Evolutionary conservation across 495 filamentous ascomycete genomes (phyloP).

Genomic region (Tuber indicum): DNA sequence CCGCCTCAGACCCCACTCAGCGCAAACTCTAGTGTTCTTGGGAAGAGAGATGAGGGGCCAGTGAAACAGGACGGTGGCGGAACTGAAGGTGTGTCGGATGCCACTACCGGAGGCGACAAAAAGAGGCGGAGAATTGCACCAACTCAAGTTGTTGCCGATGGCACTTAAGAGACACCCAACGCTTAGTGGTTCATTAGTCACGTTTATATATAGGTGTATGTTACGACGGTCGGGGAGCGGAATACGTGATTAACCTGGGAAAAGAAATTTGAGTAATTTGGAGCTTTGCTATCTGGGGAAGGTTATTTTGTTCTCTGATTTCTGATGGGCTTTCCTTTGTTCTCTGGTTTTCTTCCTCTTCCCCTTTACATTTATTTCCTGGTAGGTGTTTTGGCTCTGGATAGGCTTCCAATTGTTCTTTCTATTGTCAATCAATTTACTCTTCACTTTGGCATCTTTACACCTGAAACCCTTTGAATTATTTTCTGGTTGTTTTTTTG

Average conservation of each 20-base stretch:
- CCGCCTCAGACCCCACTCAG: slow-evolving; percentile 72
- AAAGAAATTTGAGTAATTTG: slow-evolving; percentile 8
- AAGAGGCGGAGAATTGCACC: slow-evolving; percentile 78
- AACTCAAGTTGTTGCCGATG: slow-evolving; percentile 51
- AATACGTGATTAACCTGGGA: neutral
- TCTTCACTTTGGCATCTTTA: neutral
- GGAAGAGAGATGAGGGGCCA: slow-evolving; percentile 51
- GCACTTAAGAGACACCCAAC: neutral
- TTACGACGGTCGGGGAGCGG: slow-evolving; percentile 4
- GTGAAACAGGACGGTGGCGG: slow-evolving; percentile 46
- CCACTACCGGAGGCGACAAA: slow-evolving; percentile 33
- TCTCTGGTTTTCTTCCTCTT: slow-evolving; percentile 1
- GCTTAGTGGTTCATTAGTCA: slow-evolving; percentile 6
- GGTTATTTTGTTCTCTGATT: slow-evolving; percentile 28
- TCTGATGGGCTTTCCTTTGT: slow-evolving; percentile 29
- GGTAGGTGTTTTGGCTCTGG: slow-evolving; percentile 12
- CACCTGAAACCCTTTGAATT: neutral
- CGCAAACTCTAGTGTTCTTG: slow-evolving; percentile 50
- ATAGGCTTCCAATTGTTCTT: neutral
- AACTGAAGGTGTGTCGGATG: slow-evolving; percentile 15
- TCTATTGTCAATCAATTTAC: neutral
- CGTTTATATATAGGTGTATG: neutral
- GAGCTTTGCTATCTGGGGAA: slow-evolving; percentile 10
- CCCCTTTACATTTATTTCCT: slow-evolving; percentile 5
- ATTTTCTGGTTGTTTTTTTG: neutral